Percentiles rank a stretch among this genome's conserved stretches.
Evolutionary conservation across 345 rosid species (phyloP).

Genomic region (Heritiera littoralis): DNA sequence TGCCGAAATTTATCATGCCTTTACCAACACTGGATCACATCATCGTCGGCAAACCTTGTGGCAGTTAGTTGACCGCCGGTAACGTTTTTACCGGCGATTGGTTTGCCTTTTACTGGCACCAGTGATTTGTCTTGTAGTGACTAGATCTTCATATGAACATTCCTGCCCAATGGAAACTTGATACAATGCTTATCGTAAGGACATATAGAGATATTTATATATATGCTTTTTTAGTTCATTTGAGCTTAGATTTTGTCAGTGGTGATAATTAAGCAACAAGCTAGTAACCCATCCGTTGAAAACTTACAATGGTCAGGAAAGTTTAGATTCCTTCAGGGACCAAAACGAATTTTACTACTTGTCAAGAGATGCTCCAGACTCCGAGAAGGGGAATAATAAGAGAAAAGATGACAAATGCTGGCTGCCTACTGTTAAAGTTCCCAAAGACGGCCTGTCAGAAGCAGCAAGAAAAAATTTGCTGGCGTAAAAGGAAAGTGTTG

Average conservation of each 20-base stretch:
- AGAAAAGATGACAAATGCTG: slow-evolving; percentile 91
- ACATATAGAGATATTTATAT: background rate
- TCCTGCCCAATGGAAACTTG: slow-evolving; percentile 88
- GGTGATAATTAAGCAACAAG: background rate
- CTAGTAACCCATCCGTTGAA: background rate
- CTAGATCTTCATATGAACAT: slow-evolving; percentile 91
- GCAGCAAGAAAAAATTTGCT: slow-evolving; percentile 63
- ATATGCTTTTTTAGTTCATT: background rate
- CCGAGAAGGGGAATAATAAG: slow-evolving; percentile 50
- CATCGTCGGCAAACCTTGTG: no score
- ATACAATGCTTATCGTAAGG: slow-evolving; percentile 89
- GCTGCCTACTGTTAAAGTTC: slow-evolving; percentile 78
- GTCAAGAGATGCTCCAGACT: slow-evolving; percentile 65
- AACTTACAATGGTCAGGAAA: slow-evolving; percentile 46
- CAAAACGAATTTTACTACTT: slow-evolving; percentile 72
- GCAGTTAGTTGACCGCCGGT: no score
- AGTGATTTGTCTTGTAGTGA: no score
- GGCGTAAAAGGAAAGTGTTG: slow-evolving; percentile 79
- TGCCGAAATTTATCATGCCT: no score
- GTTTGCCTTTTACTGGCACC: no score
- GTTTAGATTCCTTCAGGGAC: slow-evolving; percentile 77
- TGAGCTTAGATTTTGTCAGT: background rate
- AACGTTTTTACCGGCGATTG: no score
- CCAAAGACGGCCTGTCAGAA: slow-evolving; percentile 74
- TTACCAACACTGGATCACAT: no score